A percentile compares a stretch with the other conserved stretches of the same genome.
These are phyloP conservation scores for Naganishia albida DNA, from an alignment of 1,284 basidiomycete species.

Conservation along the genomic window DNA sequence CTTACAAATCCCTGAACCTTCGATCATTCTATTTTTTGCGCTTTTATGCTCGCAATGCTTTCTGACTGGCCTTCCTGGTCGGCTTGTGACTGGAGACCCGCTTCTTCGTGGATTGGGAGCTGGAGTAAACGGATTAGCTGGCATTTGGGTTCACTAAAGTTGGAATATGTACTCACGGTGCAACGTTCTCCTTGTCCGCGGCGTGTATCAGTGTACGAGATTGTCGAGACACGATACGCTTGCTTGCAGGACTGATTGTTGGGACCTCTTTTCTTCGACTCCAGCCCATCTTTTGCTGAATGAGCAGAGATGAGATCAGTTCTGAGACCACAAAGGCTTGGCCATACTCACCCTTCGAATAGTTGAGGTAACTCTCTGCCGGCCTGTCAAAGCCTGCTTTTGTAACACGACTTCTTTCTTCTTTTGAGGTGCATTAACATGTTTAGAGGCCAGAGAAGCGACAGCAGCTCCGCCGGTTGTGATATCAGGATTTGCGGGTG, in stretches of 20 bases:
- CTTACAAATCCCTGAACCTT: no score
- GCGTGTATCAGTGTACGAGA: not conserved
- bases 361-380: conserved; percentile 16
- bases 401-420: not conserved
- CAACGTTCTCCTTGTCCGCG: conserved; percentile 10
- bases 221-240: not conserved
- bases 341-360: conserved; percentile 25
- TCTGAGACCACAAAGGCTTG: no score
- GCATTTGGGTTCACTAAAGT: no score
- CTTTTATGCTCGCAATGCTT: conserved; percentile 9
- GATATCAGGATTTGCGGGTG: not conserved
- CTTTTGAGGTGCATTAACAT: not conserved
- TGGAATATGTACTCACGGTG: conserved; percentile 1
- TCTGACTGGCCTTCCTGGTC: conserved; percentile 6
- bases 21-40: no score
- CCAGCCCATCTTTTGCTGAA: conserved; percentile 30
- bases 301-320: not conserved
- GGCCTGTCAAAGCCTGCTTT: not conserved
- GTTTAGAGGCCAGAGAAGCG: conserved; percentile 6
- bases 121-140: not conserved
- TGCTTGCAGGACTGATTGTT: not conserved
- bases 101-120: not conserved
- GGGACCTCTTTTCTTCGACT: conserved; percentile 8
- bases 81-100: not conserved
- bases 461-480: not conserved